Percentiles rank a stretch among this genome's conserved stretches.
Evolutionary conservation across 2,329 filamentous ascomycete genomes (phyloP).

Genomic region (Hypoxylon sp.): DNA sequence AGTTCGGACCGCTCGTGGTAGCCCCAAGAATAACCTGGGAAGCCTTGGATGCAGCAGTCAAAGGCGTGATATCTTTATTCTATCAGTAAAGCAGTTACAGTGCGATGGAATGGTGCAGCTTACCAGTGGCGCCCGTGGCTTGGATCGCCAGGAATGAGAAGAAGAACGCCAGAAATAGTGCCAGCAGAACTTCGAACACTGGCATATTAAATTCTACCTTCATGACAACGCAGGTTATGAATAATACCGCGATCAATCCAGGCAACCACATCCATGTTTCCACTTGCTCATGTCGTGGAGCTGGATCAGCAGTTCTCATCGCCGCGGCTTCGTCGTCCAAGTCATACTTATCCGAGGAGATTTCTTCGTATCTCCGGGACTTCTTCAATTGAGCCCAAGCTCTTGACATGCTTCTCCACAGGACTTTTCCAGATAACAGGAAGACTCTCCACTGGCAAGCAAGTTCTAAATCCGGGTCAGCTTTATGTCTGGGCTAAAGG

Average conservation of each 20-base stretch:
- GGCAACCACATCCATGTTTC: slow-evolving; percentile 51
- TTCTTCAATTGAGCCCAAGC: background rate
- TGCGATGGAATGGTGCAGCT: background rate
- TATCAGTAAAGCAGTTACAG: slow-evolving; percentile 52
- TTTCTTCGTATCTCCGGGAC: background rate
- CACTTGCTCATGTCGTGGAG: slow-evolving; percentile 6
- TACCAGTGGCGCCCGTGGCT: background rate
- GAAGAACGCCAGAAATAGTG: background rate
- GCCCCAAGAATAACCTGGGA: slow-evolving; percentile 67
- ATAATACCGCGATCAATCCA: slow-evolving; percentile 56
- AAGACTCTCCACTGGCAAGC: background rate
- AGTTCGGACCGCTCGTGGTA: slow-evolving; percentile 60
- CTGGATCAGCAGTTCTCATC: background rate
- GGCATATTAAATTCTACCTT: slow-evolving; percentile 55
- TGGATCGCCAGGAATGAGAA: background rate
- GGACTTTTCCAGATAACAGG: background rate
- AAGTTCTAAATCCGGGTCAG: background rate
- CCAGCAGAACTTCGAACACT: background rate
- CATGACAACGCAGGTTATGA: slow-evolving; percentile 61
- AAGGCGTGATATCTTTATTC: slow-evolving; percentile 63
- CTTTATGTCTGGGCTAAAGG: background rate
- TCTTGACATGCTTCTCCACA: background rate
- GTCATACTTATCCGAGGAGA: background rate
- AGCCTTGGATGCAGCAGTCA: slow-evolving; percentile 67
- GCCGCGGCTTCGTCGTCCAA: background rate